Evolutionary conservation across 1,284 basidiomycete species (phyloP).

Genomic region (Trichosporon sp.): DNA sequence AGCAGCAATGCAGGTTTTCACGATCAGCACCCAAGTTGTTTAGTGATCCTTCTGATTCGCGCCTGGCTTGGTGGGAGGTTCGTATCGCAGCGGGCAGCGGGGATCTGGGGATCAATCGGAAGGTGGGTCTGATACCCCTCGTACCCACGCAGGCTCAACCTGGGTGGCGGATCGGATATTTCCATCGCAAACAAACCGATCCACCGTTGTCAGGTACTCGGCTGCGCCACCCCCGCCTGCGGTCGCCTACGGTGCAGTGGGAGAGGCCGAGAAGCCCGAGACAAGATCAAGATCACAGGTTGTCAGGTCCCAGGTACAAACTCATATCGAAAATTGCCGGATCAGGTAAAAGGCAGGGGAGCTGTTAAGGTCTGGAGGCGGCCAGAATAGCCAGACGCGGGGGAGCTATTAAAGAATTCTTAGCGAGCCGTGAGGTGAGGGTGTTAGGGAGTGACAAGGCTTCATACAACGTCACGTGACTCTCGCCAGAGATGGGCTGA

Average conservation of each 20-base stretch:
- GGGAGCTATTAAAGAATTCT: too few relatives aligned
- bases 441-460: too few relatives aligned
- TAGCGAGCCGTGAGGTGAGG: too few relatives aligned
- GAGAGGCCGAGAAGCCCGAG: constrained; percentile 2
- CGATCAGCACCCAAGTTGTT: background rate
- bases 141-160: background rate
- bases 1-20: background rate
- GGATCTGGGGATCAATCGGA: background rate
- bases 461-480: background rate
- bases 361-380: too few relatives aligned
- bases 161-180: constrained; percentile 18
- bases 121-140: background rate
- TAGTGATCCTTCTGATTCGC: background rate
- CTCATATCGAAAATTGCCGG: background rate
- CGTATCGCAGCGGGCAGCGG: background rate
- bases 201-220: background rate
- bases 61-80: background rate
- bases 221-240: too few relatives aligned
- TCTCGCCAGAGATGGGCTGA: background rate
- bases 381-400: too few relatives aligned
- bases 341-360: background rate
- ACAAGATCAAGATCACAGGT: constrained; percentile 4
- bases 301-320: background rate
- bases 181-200: constrained; percentile 12
- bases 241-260: background rate